Evolutionary conservation across 2,329 filamentous ascomycete species (phyloP), one percentile per base, ranked within the genome.

Genomic region (Trichophyton benhamiae): DNA sequence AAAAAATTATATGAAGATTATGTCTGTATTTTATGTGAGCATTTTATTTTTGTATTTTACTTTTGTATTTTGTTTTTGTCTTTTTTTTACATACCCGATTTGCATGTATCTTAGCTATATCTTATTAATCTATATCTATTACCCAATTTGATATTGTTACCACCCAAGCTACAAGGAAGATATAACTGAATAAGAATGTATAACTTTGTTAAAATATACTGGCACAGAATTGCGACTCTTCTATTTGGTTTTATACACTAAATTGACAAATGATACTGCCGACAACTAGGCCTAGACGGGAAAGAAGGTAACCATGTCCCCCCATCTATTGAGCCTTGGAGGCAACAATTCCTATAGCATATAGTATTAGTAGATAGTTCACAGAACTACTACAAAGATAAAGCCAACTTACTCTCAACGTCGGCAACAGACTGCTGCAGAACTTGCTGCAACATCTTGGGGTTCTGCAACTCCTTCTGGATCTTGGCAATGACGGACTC

Each of bases 401-500:
- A 11, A 22, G 13, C 2, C 27, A 15, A 75, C 84, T 76, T 82
- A 96, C 91, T 92, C 86, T 99, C 94, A 74, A 99, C 87, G 78
- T 99, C 94, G 67, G 87, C 80, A 72, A 99, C 84, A 77, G 91
- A 96, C 84, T 99, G 94, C 81, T 94, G 88, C 70, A 99, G 86
- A 72, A 99, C 96, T 82, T 96, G 91, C 83, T 96, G 90, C 71
- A 99, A 86, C 68, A 87, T 83, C 85, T 91, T 97, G 77, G 95
- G 94, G 84, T 88, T 96, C 84, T 96, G 89, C 63, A 99, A 86
- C 83, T 97, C 92, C 86, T 97, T 97, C 79, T 89, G 87, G 75
- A 97, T 94, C 86, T 96, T 99, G 82, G 88, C 85, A 72, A 99
- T 97, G 78, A 99, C 82, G 77, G 80, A 85, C 75, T 95, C 86